These are phyloP conservation scores for Penicillium ucsense DNA, from an alignment of 495 filamentous ascomycete genomes.

Conservation along the genomic window DNA sequence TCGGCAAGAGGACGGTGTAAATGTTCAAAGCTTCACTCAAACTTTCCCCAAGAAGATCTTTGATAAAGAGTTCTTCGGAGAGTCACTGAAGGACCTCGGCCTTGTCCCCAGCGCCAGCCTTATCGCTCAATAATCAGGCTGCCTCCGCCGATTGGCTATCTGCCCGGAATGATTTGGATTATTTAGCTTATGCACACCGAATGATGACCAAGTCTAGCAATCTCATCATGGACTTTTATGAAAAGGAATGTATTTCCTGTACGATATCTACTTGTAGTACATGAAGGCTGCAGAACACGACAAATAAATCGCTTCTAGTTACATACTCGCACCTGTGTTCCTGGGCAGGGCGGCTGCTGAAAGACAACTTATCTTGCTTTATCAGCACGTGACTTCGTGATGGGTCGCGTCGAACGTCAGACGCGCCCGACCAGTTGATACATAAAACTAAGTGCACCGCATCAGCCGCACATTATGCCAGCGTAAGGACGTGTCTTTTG, in stretches of 20 bases:
- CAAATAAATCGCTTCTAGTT: too few species aligned
- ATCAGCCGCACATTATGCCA: slow-evolving; percentile 25
- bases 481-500: slow-evolving; percentile 22
- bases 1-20: slow-evolving; percentile 49
- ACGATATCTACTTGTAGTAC: too few species aligned
- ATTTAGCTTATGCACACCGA: slow-evolving; percentile 4
- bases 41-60: slow-evolving; percentile 85
- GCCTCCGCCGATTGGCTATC: neutral
- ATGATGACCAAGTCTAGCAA: slow-evolving; percentile 3
- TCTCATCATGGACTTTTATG: too few species aligned
- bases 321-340: too few species aligned
- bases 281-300: too few species aligned
- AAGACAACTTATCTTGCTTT: slow-evolving; percentile 5
- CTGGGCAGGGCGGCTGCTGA: neutral
- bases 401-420: slow-evolving; percentile 16
- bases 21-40: slow-evolving; percentile 67
- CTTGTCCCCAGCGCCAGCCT: slow-evolving; percentile 82
- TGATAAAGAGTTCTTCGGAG: slow-evolving; percentile 69
- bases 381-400: slow-evolving; percentile 36
- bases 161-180: neutral
- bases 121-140: slow-evolving; percentile 47
- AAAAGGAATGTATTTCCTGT: neutral
- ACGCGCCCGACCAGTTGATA: slow-evolving; percentile 18
- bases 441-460: slow-evolving; percentile 2
- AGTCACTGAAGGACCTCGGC: slow-evolving; percentile 86